These are phyloP conservation scores for Albizia julibrissin DNA, from an alignment of 306 rosid species.

Conservation along the genomic window DNA sequence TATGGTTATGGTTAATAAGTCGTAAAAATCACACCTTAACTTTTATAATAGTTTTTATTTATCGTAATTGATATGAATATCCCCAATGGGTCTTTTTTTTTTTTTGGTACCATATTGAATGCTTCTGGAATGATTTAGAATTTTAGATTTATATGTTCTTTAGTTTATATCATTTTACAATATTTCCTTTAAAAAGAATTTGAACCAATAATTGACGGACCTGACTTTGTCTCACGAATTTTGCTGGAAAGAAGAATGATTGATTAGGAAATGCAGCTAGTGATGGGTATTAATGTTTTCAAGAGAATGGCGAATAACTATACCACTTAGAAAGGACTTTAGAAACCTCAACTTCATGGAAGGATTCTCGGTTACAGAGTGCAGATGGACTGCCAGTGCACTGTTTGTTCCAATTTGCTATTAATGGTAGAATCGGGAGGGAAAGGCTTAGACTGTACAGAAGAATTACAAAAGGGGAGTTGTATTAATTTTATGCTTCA, in stretches of 20 bases:
- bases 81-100: background rate
- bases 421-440: background rate
- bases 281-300: slow-evolving; percentile 29
- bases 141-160: slow-evolving; percentile 11
- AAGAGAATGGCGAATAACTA: slow-evolving; percentile 18
- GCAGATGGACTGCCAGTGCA: background rate
- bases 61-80: slow-evolving; percentile 20
- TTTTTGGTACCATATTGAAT: background rate
- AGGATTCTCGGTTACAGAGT: slow-evolving; percentile 35
- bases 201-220: slow-evolving; percentile 8
- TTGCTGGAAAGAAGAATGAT: background rate
- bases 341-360: slow-evolving; percentile 24
- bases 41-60: background rate
- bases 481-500: background rate
- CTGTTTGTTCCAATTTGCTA: slow-evolving; percentile 19
- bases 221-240: slow-evolving; percentile 6
- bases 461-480: background rate
- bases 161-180: background rate
- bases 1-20: slow-evolving; percentile 53
- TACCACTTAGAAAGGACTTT: background rate
- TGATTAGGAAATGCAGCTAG: background rate
- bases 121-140: slow-evolving; percentile 30
- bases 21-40: slow-evolving; percentile 7
- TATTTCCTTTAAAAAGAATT: slow-evolving; percentile 17
- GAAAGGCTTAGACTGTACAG: background rate